Base-by-base conservation (phyloP, 305 asterid genomes). In the Fraxinus angustifolia region DNA sequence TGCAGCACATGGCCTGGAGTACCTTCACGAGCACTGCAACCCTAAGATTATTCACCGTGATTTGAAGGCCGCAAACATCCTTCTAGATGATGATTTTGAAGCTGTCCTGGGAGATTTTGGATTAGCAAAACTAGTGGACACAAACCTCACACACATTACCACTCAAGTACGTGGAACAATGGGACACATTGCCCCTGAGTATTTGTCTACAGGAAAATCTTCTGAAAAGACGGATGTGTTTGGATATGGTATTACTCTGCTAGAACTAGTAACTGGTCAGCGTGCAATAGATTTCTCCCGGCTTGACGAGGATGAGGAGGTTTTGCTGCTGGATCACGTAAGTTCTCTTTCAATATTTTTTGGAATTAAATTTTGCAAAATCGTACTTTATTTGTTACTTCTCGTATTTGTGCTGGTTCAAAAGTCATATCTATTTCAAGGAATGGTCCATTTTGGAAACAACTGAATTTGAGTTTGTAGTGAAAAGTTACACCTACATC, bases 111-210 rank as follows among this genome's bases (percentile, higher is more conserved):
- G 98, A 80, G 98, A 95, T 82, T 95, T 95, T 17, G 98, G 98
- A 21, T 76, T 95, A 65, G 98, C 98, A 71, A 93, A 93, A 73
- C 83, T 88, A 19, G 94, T 95, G 58, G 98, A 95, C 79, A 73
- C 94, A 0, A 88, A 92, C 65, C 87, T 82, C 3, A 95, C 98
- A 6, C 98, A 95, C 31, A 87, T 95, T 16, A 95, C 98, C 3
- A 95, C 98, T 75, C 97, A 90, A 86, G 91, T 94, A 76, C 97
- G 98, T 2, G 98, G 98, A 68, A 94, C 98, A 0, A 94, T 94
- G 97, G 98, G 98, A 56, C 98, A 94, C 78, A 94, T 94, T 53
- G 98, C 98, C 38, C 98, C 97, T 0, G 98, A 93, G 86, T 95
- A 95, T 78, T 80, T 95, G 76, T 91, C 98, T 0, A 95, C 97